Percentiles rank a stretch among this genome's conserved stretches.
Conservation (phyloP, 2,329 filamentous ascomycete genomes). For the Colletotrichum sojae region DNA sequence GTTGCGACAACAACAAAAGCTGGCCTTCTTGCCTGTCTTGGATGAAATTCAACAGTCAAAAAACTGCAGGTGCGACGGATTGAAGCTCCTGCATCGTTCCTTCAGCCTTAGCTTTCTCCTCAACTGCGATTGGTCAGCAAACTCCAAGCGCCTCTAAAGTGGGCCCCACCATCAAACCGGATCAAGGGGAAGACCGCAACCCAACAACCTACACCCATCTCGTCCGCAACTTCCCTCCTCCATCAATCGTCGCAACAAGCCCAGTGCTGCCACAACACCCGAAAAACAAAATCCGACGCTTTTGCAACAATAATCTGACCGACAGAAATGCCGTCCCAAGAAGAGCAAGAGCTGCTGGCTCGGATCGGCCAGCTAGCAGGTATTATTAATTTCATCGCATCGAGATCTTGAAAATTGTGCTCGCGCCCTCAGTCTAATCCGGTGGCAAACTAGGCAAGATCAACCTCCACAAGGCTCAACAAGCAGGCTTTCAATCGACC, state of each 20-base stretch:
- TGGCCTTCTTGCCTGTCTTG: no score
- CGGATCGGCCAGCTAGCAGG: slow-evolving; percentile 67
- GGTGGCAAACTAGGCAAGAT: slow-evolving; percentile 74
- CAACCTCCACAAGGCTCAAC: slow-evolving; percentile 81
- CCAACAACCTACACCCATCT: slow-evolving; percentile 17
- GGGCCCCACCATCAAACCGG: slow-evolving; percentile 17
- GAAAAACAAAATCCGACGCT: neutral
- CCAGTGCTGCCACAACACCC: neutral
- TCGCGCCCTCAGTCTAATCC: neutral
- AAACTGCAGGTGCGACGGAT: neutral
- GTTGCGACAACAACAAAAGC: no score
- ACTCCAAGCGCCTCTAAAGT: neutral
- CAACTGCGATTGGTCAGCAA: slow-evolving; percentile 29
- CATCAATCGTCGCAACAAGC: slow-evolving; percentile 15
- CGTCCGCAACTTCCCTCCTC: slow-evolving; percentile 7
- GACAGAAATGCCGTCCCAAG: slow-evolving; percentile 49
- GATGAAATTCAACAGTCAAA: slow-evolving; percentile 6
- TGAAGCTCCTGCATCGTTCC: slow-evolving; percentile 25
- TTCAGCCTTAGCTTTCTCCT: slow-evolving; percentile 35
- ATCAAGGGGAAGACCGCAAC: slow-evolving; percentile 26
- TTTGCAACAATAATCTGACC: neutral
- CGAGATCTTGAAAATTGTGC: slow-evolving; percentile 23
- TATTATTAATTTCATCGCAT: slow-evolving; percentile 43
- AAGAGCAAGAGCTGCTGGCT: slow-evolving; percentile 68
- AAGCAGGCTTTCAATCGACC: slow-evolving; percentile 57